phyloP scores from a whole-genome alignment of 306 rosid species.

The Cicer pinnatifidum region DNA sequence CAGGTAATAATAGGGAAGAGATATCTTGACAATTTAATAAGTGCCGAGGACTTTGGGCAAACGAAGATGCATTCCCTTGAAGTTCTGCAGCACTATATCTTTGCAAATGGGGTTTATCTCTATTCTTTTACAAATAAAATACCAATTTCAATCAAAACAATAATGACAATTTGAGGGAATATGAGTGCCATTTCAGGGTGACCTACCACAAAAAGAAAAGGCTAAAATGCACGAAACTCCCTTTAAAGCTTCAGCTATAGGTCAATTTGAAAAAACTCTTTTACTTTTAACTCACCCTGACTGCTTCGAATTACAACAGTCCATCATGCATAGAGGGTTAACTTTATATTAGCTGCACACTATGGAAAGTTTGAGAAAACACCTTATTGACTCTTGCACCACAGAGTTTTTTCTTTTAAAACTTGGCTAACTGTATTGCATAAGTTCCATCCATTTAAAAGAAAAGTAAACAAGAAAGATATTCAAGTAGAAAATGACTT shows the following conservation, averaged over 20 bases:
- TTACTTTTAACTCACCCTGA: neutral
- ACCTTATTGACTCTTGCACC: neutral
- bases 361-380: neutral
- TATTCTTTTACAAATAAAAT: neutral
- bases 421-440: neutral
- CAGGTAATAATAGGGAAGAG: neutral
- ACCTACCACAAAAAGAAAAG: slow-evolving; percentile 11
- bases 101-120: neutral
- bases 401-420: neutral
- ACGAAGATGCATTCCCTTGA: neutral
- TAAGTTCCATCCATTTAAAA: slow-evolving; percentile 5
- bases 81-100: neutral
- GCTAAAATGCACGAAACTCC: slow-evolving; percentile 16
- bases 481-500: neutral
- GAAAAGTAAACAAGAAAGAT: slow-evolving; percentile 20
- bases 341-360: neutral
- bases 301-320: neutral
- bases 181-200: slow-evolving; percentile 29
- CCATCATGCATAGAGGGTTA: neutral
- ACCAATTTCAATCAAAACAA: neutral
- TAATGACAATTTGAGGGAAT: neutral
- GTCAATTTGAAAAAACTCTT: slow-evolving; percentile 2
- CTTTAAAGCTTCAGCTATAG: neutral
- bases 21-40: neutral
- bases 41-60: neutral